Evolutionary conservation across 305 asterid species (phyloP), one percentile per base, ranked within the genome.

Genomic region (Withania somnifera): DNA sequence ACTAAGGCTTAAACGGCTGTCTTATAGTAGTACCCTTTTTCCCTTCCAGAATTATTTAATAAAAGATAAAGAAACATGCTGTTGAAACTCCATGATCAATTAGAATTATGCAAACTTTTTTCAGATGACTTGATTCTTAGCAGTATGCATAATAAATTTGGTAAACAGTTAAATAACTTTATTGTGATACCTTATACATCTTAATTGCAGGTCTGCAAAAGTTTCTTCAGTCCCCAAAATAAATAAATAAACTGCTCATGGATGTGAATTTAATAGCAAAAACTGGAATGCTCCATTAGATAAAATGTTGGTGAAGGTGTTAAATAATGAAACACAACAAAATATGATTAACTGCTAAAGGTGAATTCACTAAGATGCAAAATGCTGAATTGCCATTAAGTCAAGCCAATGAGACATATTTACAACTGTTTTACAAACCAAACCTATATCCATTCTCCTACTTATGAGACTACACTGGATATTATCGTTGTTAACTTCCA

Each of bases 1-100:
- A 1, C 93, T 6, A 30, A 28, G 0, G 83, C 78, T 80, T 75
- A 50, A 73, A 75, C 47, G 26, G 10, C 61, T 15, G n/a, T 8
- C 26, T 24, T 40, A 6, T 7, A 40, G 58, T 22, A 45, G 2
- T 3, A 24, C 1, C 15, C 2, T 1, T 73, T 4, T 5, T 1
- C 9, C 9, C 4, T 22, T 24, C 9, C 1, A 24, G 4, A 45
- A 69, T 5, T 40, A 40, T 19, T 67, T 24, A 19, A 13, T 40
- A 6, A 22, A 15, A 22, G 7, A 45, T 2, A 34, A 40, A 20
- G 10, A 10, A 36, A 19, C 50, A 3, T 11, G 5, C n/a, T 40
- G 7, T 22, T 42, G 15, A 71, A 71, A 45, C 14, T 24, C 45
- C 2, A 0, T 45, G 40, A 73, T 24, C 14, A 45, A 45, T 7